These are phyloP conservation scores for Fremontodendron californicum DNA, from an alignment of 345 rosid species.

Conservation along the genomic window DNA sequence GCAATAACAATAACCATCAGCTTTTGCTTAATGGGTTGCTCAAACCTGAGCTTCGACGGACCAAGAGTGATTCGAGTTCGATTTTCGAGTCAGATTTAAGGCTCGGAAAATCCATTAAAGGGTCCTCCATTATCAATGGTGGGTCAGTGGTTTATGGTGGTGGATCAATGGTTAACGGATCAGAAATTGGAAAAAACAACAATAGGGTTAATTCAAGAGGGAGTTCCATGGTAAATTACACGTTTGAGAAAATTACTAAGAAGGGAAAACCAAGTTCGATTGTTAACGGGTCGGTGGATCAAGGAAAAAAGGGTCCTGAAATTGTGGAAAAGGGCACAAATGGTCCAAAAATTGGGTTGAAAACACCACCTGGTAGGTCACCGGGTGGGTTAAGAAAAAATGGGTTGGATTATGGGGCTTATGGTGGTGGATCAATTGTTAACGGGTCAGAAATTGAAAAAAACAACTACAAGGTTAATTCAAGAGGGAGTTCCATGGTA, in stretches of 20 bases:
- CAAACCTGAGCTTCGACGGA: conserved; percentile 60
- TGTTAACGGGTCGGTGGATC: not conserved
- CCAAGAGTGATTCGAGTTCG: conserved; percentile 74
- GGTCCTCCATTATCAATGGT: not conserved
- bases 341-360: not conserved
- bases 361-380: not conserved
- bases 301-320: not conserved
- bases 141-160: conserved; percentile 32
- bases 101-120: not conserved
- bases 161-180: conserved; percentile 35
- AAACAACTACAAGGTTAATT: conserved; percentile 7
- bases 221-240: conserved; percentile 22
- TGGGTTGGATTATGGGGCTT: conserved; percentile 26
- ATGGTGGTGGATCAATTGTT: conserved; percentile 31
- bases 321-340: not conserved
- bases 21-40: not conserved
- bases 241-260: not conserved
- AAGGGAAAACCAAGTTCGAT: conserved; percentile 4
- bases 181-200: conserved; percentile 22
- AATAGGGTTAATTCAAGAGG: not conserved
- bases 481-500: conserved; percentile 22
- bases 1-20: conserved; percentile 23
- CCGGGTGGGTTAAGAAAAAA: not conserved
- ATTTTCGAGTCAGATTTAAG: conserved; percentile 32
- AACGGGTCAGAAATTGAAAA: conserved; percentile 26